Base-by-base conservation (phyloP, 305 asterid species). In the Fraxinus angustifolia region DNA sequence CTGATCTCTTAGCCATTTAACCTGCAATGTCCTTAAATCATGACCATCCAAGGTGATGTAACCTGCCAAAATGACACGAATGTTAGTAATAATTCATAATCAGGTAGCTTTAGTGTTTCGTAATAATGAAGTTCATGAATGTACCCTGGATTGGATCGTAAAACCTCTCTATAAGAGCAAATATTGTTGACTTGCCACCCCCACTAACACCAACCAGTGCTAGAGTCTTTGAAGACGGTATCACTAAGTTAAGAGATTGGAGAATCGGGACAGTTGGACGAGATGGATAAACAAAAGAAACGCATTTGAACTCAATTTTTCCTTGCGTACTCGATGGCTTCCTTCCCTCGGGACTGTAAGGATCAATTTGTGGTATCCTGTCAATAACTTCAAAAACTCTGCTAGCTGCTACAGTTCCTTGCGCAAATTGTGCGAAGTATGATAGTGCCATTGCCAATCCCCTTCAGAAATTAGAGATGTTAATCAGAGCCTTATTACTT, bases 341-440 rank as follows among this genome's bases (percentile, higher is more conserved):
- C 83, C 89, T 86, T 80, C 98, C 98, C 75, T 87, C 93, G 8
- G 77, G 79, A 78, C 91, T 88, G 48, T 91, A 92, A 14, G 97
- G 93, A 83, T 93, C 98, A 26, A 93, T 92, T 26, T 72, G 90
- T 26, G 98, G 98, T 36, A 91, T 82, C 38, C 93, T 84, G 73
- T 91, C 94, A 34, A 91, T 91, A 53, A 93, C 89, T 82, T 89
- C 93, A 80, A 91, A 93, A 77, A 93, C 91, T 79, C 93, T 85
- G 53, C 91, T 82, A 12, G 98, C 98, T 34, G 96, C 96, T n/a
- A 91, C 98, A 0, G 93, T 93, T 79, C 97, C 98, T 91, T 91
- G 97, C 1, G 98, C 87, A 84, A 94, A 91, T 76, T 94, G 98
- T 12, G 98, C 97, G 67, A 89, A 92, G 84, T 92, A 92, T 35